phyloP scores from a whole-genome alignment of 192 early-diverging fungal genomes.

The Umbelopsis isabellina region DNA sequence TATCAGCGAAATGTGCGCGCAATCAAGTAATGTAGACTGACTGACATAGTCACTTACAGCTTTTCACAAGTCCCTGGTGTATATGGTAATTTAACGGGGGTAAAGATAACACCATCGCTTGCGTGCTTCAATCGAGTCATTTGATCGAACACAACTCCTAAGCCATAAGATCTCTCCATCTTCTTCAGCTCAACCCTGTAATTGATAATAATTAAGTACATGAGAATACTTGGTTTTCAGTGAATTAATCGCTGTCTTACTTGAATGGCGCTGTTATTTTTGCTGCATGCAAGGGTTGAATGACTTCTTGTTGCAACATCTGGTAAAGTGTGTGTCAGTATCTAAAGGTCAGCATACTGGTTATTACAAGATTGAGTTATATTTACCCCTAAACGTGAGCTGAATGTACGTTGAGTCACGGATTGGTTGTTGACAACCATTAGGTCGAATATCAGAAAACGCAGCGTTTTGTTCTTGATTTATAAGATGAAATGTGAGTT shows the following conservation, averaged over 20 bases:
- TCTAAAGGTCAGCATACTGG: background rate
- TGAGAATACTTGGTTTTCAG: background rate
- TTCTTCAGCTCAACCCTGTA: constrained; percentile 61
- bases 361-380: background rate
- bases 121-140: constrained; percentile 68
- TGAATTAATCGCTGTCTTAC: constrained; percentile 37
- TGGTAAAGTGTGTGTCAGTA: constrained; percentile 34
- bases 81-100: constrained; percentile 62
- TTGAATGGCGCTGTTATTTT: constrained; percentile 59
- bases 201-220: background rate
- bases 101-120: constrained; percentile 75
- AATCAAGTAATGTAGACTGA: background rate
- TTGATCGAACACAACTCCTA: constrained; percentile 61
- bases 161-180: constrained; percentile 61
- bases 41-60: constrained; percentile 45
- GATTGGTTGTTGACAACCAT: constrained; percentile 61
- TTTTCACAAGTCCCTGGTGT: constrained; percentile 52
- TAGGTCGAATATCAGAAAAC: constrained; percentile 66
- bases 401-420: constrained; percentile 63
- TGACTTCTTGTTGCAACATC: constrained; percentile 68
- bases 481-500: background rate
- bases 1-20: background rate
- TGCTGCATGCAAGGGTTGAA: constrained; percentile 56
- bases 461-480: constrained; percentile 43
- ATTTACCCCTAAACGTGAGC: constrained; percentile 68